Base-by-base conservation (phyloP, 176 grass and related monocot species). In the Avena eriantha region DNA sequence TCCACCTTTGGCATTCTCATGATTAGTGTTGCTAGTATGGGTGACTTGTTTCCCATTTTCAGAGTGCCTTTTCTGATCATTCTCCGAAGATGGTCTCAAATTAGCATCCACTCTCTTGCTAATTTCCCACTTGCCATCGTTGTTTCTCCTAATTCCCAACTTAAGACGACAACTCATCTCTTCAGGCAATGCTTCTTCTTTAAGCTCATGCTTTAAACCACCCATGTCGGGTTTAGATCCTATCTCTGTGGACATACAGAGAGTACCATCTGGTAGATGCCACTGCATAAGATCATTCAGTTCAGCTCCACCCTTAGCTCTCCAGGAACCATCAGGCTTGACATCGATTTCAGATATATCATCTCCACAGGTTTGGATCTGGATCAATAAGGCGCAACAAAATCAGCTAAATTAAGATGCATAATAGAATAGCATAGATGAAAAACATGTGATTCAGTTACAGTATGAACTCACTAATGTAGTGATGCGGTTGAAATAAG, bases 401-500 rank as follows among this genome's bases (percentile, higher is more conserved):
- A 54, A 86, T 80, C 22, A 90, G 49, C 33, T 83, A 23, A 84
- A 47, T 47, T 6, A 54, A 15, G 10, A 66, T 50, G 72, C 31
- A 73, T 46, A 60, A 29, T 16, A 9, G 41, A 82, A 89, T 31
- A 88, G 53, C 45, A 21, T 23, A 73, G 48, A 71, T 36, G 10
- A 51, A 82, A 82, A 82, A 49, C 2, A 34, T 55, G 50, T 34
- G 75, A 63, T 73, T 60, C 65, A 67, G 74, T 76, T 54, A 26
- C 19, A 86, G 39, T 15, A 82, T 63, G 77, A 60, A 92, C 96
- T 61, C 90, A 98, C 96, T 88, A 92, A 81, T 67, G 96, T 76
- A 86, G 91, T 92, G 73, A 98, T 98, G 83, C 91, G 81, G 69
- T 98, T 98, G 84, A 98, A 98, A 79, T 94, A 95, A 83, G 93